Percentiles rank a stretch among this genome's conserved stretches.
phyloP scores from a whole-genome alignment of 2,329 filamentous ascomycete species.

The Colletotrichum eleusines region DNA sequence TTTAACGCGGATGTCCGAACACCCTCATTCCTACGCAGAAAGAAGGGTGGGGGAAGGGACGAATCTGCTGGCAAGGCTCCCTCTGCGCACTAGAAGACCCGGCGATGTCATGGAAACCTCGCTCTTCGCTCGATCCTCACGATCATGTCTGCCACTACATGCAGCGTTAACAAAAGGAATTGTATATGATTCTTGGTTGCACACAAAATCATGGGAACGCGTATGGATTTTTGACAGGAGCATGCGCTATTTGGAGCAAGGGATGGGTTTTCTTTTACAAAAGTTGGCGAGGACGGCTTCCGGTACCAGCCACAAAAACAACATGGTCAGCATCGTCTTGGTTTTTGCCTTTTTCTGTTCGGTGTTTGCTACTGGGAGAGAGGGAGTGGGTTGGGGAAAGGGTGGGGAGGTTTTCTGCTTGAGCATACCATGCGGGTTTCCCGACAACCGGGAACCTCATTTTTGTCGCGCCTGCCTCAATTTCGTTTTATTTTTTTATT shows the following conservation, averaged over 20 bases:
- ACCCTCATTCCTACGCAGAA: slow-evolving; percentile 20
- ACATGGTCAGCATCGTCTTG: slow-evolving; percentile 29
- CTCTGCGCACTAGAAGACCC: slow-evolving; percentile 19
- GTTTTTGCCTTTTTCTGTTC: background rate
- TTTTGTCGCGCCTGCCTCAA: slow-evolving; percentile 16
- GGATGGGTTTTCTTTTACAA: slow-evolving; percentile 10
- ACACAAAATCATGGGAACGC: slow-evolving; percentile 21
- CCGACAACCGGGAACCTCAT: slow-evolving; percentile 13
- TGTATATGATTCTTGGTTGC: slow-evolving; percentile 16
- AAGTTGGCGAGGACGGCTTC: background rate
- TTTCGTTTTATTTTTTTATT: background rate
- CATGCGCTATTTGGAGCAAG: slow-evolving; percentile 23
- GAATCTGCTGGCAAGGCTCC: slow-evolving; percentile 41
- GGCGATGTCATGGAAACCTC: slow-evolving; percentile 1
- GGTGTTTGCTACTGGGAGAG: slow-evolving; percentile 26
- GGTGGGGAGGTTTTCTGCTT: slow-evolving; percentile 35
- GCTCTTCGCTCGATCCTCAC: slow-evolving; percentile 10
- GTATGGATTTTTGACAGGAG: slow-evolving; percentile 13
- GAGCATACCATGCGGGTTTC: slow-evolving; percentile 22
- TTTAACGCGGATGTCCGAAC: background rate
- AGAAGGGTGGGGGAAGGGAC: background rate
- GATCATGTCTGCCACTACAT: background rate
- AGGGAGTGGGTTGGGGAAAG: slow-evolving; percentile 10
- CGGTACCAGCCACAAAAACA: slow-evolving; percentile 4
- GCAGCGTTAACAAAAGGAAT: slow-evolving; percentile 5